phyloP scores from a whole-genome alignment of 1,284 basidiomycete genomes.

The Baeospora myosura region DNA sequence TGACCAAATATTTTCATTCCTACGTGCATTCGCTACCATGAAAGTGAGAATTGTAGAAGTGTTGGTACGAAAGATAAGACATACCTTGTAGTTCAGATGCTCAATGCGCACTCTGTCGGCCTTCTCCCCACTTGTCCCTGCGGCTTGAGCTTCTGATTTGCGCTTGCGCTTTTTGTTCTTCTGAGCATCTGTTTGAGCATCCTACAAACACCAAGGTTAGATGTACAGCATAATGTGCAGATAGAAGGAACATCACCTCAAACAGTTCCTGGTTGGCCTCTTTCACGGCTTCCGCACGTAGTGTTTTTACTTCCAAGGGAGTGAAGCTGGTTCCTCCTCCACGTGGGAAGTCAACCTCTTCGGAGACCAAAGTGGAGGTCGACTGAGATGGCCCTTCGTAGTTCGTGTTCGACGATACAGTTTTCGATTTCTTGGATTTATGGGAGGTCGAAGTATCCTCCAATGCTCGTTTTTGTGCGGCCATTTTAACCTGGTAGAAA shows the following conservation, averaged over 20 bases:
- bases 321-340: constrained; percentile 83
- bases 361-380: constrained; percentile 30
- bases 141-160: constrained; percentile 40
- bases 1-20: constrained; percentile 88
- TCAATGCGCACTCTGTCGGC: constrained; percentile 65
- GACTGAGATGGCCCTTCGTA: too few relatives aligned
- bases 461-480: constrained; percentile 48
- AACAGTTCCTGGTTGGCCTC: constrained; percentile 82
- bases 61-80: constrained; percentile 12
- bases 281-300: constrained; percentile 76
- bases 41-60: constrained; percentile 4
- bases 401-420: constrained; percentile 16
- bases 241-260: constrained; percentile 35
- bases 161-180: constrained; percentile 37
- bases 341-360: constrained; percentile 92
- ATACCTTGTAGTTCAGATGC: constrained; percentile 90
- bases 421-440: constrained; percentile 50
- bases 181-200: constrained; percentile 24
- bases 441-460: constrained; percentile 43
- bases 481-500: constrained; percentile 29
- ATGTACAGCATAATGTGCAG: neutral
- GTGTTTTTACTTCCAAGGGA: constrained; percentile 84
- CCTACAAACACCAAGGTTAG: constrained; percentile 20
- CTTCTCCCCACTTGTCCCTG: constrained; percentile 28
- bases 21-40: constrained; percentile 63